Base-by-base conservation (phyloP, 305 asterid genomes). In the Salvia sclarea region DNA sequence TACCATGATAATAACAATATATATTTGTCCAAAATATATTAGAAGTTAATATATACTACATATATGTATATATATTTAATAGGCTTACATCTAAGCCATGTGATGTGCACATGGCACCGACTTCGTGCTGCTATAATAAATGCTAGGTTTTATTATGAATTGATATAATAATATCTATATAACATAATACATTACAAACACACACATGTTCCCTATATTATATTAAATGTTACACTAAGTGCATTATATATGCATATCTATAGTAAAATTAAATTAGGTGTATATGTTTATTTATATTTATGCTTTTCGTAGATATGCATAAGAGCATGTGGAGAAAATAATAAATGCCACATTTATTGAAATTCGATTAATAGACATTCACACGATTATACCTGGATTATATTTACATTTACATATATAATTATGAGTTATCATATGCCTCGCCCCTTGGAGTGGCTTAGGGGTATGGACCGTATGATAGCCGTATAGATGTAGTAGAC, bases 101-200 rank as follows among this genome's bases (percentile, higher is more conserved):
- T 66, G 62, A 35, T n/a, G 18, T 18, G 72, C 72, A 73, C 73
- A 73, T 73, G 77, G 69, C 68, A 59, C 77, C 69, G 69, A 25
- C 61, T 31, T 64, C 31, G 11, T 53, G 59, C 44, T 31, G 16
- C 61, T 30, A 9, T 63, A 54, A 9, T 54, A 43, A 44, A 41
- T 69, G 37, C 45, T 11, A 8, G 3, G 21, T 6, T 20, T n/a
- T 40, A 11, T 57, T 57, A 56, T 0, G 25, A 3, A 16, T 16
- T 5, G 1, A 33, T 33, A 33, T 10, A 37, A 38, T 38, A 38
- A 9, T 5, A 33, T 0, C 40, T 4, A 25, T 25, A 1, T 1
- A 25, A 25, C 4, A 4, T 4, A 25, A 33, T 33, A 33, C 38
- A 33, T 7, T 7, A 30, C 35, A 40, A 10, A 40, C n/a, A 40